phyloP scores from a whole-genome alignment of 2,329 filamentous ascomycete species.

The Ascochyta viciae-villosae region DNA sequence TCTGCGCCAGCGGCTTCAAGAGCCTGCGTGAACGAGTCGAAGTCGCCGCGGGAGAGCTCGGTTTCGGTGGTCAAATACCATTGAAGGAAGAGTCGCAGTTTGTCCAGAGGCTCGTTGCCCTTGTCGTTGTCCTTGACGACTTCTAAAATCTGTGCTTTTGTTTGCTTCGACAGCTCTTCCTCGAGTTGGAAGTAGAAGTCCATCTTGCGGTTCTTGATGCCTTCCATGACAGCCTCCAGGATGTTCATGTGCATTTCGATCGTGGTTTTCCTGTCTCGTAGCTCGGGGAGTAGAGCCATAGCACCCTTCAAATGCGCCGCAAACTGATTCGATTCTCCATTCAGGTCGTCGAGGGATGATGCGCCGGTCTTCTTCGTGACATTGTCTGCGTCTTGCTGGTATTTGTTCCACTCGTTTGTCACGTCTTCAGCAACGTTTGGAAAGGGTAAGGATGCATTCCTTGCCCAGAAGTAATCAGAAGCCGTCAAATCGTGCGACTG shows the following conservation, averaged over 20 bases:
- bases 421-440: constrained; percentile 97
- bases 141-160: constrained; percentile 86
- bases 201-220: constrained; percentile 92
- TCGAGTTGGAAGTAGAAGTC: constrained; percentile 97
- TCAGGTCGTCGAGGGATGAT: constrained; percentile 88
- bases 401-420: constrained; percentile 88
- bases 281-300: constrained; percentile 88
- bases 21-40: constrained; percentile 85
- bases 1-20: constrained; percentile 78
- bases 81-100: constrained; percentile 92
- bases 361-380: constrained; percentile 96
- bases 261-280: constrained; percentile 81
- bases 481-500: constrained; percentile 89
- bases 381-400: constrained; percentile 93
- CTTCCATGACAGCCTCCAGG: constrained; percentile 76
- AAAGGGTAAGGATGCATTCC: constrained; percentile 89
- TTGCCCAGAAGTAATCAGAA: constrained; percentile 95
- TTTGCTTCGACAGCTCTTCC: constrained; percentile 90
- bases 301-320: constrained; percentile 95
- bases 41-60: constrained; percentile 81
- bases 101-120: constrained; percentile 84
- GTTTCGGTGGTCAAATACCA: constrained; percentile 90
- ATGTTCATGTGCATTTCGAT: constrained; percentile 99
- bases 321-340: constrained; percentile 86
- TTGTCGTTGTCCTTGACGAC: constrained; percentile 81